These are phyloP conservation scores for Pleurotus tuber-regium DNA, from an alignment of 768 basidiomycete genomes.

Conservation along the genomic window DNA sequence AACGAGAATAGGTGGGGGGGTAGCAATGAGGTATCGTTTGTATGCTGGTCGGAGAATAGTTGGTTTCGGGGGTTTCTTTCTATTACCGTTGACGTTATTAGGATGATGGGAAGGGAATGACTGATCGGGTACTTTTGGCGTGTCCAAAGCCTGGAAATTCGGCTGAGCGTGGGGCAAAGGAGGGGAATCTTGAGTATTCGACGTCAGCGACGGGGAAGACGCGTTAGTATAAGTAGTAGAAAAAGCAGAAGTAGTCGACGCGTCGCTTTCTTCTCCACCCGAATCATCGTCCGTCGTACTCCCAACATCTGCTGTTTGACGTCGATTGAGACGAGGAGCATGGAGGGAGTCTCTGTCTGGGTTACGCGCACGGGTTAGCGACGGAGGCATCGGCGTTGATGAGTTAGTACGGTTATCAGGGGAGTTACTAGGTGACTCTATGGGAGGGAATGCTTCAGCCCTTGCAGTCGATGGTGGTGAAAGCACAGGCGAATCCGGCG, in stretches of 20 bases:
- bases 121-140: constrained; percentile 4
- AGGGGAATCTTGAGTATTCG: constrained; percentile 12
- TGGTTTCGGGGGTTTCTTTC: constrained; percentile 41
- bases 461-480: constrained; percentile 16
- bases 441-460: constrained; percentile 15
- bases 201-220: constrained; percentile 13
- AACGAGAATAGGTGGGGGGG: constrained; percentile 83
- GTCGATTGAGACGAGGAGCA: constrained; percentile 16
- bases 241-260: constrained; percentile 29
- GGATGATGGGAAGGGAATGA: not conserved
- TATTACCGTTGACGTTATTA: constrained; percentile 14
- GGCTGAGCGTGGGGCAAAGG: not conserved
- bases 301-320: constrained; percentile 14
- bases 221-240: constrained; percentile 19
- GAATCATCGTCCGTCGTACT: constrained; percentile 7
- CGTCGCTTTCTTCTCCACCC: constrained; percentile 39
- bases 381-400: constrained; percentile 12
- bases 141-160: not conserved
- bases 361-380: constrained; percentile 16
- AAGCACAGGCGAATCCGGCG: constrained; percentile 36
- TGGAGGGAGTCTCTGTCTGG: constrained; percentile 13
- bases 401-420: constrained; percentile 7
- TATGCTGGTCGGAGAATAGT: constrained; percentile 81
- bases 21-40: constrained; percentile 91
- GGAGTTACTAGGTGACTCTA: not conserved